Evolutionary conservation across 2,329 filamentous ascomycete species (phyloP).

Genomic region (Aspergillus pseudoglaucus): DNA sequence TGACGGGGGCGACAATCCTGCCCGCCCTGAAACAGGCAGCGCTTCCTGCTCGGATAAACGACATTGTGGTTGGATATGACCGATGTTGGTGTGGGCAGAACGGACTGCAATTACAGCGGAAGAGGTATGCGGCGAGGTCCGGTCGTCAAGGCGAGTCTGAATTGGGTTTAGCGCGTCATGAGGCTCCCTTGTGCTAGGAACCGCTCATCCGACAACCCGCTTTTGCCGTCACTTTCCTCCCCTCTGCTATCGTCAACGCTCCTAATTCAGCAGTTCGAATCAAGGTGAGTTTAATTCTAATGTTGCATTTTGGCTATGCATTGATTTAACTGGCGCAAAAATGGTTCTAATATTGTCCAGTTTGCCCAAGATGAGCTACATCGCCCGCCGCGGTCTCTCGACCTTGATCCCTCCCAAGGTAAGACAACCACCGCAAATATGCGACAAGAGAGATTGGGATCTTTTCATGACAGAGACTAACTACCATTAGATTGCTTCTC

Average conservation of each 20-base stretch:
- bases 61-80: conserved; percentile 47
- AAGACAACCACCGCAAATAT: conserved; percentile 26
- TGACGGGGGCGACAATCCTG: conserved; percentile 24
- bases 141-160: conserved; percentile 25
- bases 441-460: conserved; percentile 4
- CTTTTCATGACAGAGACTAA: conserved; percentile 33
- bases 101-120: conserved; percentile 26
- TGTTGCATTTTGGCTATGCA: background rate
- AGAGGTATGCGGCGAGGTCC: conserved; percentile 27
- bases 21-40: conserved; percentile 28
- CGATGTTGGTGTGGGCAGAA: conserved; percentile 11
- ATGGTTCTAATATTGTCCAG: conserved; percentile 21
- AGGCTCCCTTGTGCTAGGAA: conserved; percentile 18
- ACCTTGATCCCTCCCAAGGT: conserved; percentile 99
- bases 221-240: conserved; percentile 28
- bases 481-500: conserved; percentile 30
- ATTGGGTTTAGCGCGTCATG: conserved; percentile 30
- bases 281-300: conserved; percentile 21
- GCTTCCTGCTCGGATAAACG: conserved; percentile 54
- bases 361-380: conserved; percentile 76
- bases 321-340: conserved; percentile 10
- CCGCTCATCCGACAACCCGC: conserved; percentile 32
- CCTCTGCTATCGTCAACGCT: conserved; percentile 26
- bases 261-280: conserved; percentile 26
- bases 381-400: conserved; percentile 84